Conservation (phyloP, 2,329 filamentous ascomycete species). For the Fusarium sp. region DNA sequence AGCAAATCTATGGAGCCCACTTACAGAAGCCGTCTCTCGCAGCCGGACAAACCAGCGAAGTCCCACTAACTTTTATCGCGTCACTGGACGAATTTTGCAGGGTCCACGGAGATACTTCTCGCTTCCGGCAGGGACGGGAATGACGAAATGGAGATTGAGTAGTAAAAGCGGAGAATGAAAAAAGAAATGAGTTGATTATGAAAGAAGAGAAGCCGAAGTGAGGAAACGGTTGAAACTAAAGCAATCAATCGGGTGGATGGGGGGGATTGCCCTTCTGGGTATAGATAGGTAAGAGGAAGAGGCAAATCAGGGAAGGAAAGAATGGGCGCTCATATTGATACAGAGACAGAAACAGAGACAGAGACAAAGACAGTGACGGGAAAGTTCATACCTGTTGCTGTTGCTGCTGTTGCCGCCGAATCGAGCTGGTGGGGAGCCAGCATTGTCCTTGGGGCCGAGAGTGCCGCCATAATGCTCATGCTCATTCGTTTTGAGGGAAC, state of each 20-base stretch:
- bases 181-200: slow-evolving; percentile 5
- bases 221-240: slow-evolving; percentile 16
- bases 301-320: slow-evolving; percentile 23
- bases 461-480: slow-evolving; percentile 40
- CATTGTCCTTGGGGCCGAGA: slow-evolving; percentile 42
- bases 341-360: slow-evolving; percentile 16
- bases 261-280: slow-evolving; percentile 17
- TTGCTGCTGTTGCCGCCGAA: slow-evolving; percentile 33
- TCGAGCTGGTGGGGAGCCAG: slow-evolving; percentile 43
- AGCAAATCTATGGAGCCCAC: slow-evolving; percentile 15
- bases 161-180: slow-evolving; percentile 31
- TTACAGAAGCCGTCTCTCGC: slow-evolving; percentile 19
- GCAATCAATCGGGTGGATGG: neutral
- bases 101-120: slow-evolving; percentile 42
- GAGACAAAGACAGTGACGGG: neutral
- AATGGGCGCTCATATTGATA: neutral
- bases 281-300: slow-evolving; percentile 21
- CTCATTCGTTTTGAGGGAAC: slow-evolving; percentile 7
- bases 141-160: slow-evolving; percentile 32
- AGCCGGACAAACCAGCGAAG: slow-evolving; percentile 16
- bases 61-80: slow-evolving; percentile 37
- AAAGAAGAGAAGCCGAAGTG: slow-evolving; percentile 17
- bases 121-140: slow-evolving; percentile 23
- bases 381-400: slow-evolving; percentile 39
- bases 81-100: slow-evolving; percentile 22